Base-by-base conservation (phyloP, 2,329 filamentous ascomycete genomes). In the Calonectria fujianensis region DNA sequence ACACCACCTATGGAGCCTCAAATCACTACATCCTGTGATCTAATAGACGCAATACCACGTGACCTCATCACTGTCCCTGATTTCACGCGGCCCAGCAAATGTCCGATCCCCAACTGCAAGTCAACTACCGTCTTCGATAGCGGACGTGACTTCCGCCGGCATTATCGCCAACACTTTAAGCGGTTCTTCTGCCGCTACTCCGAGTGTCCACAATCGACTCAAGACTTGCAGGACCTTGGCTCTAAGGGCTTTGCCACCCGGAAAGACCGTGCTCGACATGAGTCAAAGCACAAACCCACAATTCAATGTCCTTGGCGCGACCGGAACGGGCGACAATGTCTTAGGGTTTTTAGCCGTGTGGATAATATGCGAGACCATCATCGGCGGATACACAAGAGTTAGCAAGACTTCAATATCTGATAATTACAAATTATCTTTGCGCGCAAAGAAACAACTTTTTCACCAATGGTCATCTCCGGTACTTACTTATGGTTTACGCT, bases 91-190 rank as follows among this genome's bases (percentile, higher is more conserved):
- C 51, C 51, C 51, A 54, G 51, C 27, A 54, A 54, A 54, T 54
- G 51, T 29, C 51, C 51, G 51, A 54, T 54, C 51, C 51, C 51
- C 51, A 54, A 32, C 51, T 54, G 51, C 51, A 54, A 54, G 51
- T 54, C 51, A 54, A 54, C 51, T 29, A 32, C 29, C 51, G 32
- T 54, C 29, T 54, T 54, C 51, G 51, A 32, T 54, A 54, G 51
- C 29, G 51, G 51, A 20, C 51, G 51, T 32, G 51, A 54, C 51
- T 54, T 54, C 51, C 51, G 51, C 51, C 51, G 51, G 51, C 51
- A 54, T 54, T 54, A 54, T 54, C 51, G 51, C 51, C 51, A 54
- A 54, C 51, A 54, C 51, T 54, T 54, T 54, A 54, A 54, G 51
- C 51, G 51, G 5, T 54, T 54, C 51, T 54, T 54, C 51, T 54